Evolutionary conservation across 495 filamentous ascomycete genomes (phyloP), one percentile per base, ranked within the genome.

Genomic region (Penicillium herquei): DNA sequence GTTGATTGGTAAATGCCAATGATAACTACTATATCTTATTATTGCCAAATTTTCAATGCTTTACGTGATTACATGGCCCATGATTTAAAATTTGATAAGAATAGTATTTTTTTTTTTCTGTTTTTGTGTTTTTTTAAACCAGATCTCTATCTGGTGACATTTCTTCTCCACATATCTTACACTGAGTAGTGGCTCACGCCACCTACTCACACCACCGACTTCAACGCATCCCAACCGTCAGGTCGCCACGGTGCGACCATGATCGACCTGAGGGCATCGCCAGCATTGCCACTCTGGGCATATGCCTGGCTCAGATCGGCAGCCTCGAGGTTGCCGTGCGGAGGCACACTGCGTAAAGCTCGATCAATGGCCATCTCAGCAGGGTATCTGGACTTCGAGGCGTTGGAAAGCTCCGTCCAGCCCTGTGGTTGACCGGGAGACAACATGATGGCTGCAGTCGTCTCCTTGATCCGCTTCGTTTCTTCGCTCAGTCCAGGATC

Each of bases 351-450:
- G 59, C 84, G 86, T 17, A 81, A 49, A n/a, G 91, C 92, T 13
- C 90, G 87, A 61, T 86, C 79, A 55, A 96, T 70, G 42, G 91
- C 90, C 88, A 94, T 94, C 49, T 87, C 82, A 0, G 88, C 84
- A 3, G 89, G 81, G 65, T 87, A 84, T 18, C 74, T 26, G 37
- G 74, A 71, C 35, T 78, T 76, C 2, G 78, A 80, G 0, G 81
- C 77, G 13, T 75, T 76, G 1, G 87, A 83, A 43, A 97, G 71
- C 42, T 86, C 78, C 56, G 79, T 78, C 93, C 93, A 98, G 37
- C 88, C 88, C 44, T 87, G 78, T 12, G 90, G 84, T 49, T 89
- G 75, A 26, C 82, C 80, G 1, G 93, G 93, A 42, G 86, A 77
- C 32, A 93, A 72, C 83, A 96, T 90, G 32, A 94, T 81, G 18